phyloP scores from a whole-genome alignment of 2,329 filamentous ascomycete genomes.

The Beauveria medogensis region DNA sequence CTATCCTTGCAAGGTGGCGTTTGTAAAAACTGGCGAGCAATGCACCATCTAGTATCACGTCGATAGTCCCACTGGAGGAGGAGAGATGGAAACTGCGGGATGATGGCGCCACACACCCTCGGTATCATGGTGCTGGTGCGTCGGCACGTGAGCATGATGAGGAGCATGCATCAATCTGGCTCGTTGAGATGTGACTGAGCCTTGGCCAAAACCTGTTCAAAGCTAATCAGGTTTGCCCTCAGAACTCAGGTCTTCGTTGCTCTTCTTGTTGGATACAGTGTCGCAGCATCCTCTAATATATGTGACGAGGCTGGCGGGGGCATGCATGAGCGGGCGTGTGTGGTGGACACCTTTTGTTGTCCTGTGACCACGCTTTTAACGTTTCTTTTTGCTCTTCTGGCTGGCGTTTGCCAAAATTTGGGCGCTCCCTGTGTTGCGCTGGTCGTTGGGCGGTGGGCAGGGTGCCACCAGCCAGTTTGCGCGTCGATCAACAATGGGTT shows the following conservation, averaged over 20 bases:
- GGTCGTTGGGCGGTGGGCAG: not conserved
- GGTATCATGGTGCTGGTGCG: not conserved
- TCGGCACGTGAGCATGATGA: not conserved
- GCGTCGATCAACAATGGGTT: not conserved
- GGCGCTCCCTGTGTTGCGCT: not conserved
- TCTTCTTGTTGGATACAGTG: not conserved
- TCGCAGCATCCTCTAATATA: not conserved
- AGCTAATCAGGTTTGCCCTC: too few species aligned
- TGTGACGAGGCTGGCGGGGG: not conserved
- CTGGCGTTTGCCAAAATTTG: not conserved
- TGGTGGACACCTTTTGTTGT: not conserved
- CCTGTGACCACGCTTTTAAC: not conserved
- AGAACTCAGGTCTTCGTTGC: too few species aligned
- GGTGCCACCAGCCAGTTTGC: not conserved
- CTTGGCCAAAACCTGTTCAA: not conserved
- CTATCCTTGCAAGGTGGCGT: not conserved
- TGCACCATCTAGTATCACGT: slow-evolving; percentile 2
- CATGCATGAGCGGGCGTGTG: not conserved
- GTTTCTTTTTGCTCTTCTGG: not conserved
- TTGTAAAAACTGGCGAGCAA: not conserved
- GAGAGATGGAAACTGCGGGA: not conserved
- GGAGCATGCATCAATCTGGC: not conserved
- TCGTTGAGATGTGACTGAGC: not conserved
- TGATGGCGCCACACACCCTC: not conserved
- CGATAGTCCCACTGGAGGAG: slow-evolving; percentile 5